These are phyloP conservation scores for Phytopythium mirpurense DNA, from an alignment of 352 stramenopile genomes.

Conservation along the genomic window DNA sequence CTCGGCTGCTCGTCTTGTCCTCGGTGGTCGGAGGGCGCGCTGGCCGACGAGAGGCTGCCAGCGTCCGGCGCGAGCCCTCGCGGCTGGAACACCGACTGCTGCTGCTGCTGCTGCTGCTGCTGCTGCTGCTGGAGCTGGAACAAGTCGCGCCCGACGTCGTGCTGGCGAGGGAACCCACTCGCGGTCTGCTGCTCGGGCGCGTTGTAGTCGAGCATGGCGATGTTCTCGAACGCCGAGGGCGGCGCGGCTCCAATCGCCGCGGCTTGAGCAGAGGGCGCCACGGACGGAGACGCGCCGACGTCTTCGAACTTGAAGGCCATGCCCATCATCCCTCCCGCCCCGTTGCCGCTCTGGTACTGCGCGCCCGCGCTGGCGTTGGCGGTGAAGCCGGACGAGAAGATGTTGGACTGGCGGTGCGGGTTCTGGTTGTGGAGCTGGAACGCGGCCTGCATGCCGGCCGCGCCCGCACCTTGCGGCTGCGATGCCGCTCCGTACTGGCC, in stretches of 20 bases:
- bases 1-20: conserved; percentile 18
- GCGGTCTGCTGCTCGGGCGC: conserved; percentile 9
- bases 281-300: not conserved
- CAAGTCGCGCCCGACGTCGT: conserved; percentile 1
- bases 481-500: not conserved
- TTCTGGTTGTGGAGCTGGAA: conserved; percentile 10
- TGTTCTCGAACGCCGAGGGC: conserved; percentile 10
- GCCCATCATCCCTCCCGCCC: conserved; percentile 13
- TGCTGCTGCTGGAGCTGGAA: conserved; percentile 13
- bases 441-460: not conserved
- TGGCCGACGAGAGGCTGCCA: not conserved
- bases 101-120: conserved; percentile 14
- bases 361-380: not conserved
- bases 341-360: conserved; percentile 5
- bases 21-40: not conserved
- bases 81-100: conserved; percentile 4
- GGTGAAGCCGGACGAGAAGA: conserved; percentile 3
- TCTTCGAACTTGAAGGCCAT: conserved; percentile 32
- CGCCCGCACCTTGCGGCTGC: not conserved
- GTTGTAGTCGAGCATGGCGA: conserved; percentile 21
- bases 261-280: not conserved
- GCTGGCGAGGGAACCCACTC: conserved; percentile 12
- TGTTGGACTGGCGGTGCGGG: conserved; percentile 17
- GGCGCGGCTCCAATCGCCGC: conserved; percentile 9
- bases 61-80: not conserved